Percentiles rank a stretch among this genome's conserved stretches.
phyloP scores from a whole-genome alignment of 805 yeast genomes.

The Suhomyces tanzawaensis region DNA sequence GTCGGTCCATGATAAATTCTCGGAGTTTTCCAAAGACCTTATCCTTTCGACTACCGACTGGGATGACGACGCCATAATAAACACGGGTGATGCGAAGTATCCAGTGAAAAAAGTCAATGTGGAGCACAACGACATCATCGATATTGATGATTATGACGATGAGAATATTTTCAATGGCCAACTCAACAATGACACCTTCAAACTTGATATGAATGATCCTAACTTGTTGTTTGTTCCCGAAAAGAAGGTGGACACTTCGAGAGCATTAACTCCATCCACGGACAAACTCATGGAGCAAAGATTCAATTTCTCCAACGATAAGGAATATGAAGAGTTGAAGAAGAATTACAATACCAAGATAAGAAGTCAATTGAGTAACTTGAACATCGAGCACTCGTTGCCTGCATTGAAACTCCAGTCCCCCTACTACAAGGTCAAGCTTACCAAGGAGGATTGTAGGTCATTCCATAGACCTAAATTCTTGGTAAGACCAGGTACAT shows the following conservation, averaged over 20 bases:
- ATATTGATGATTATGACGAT: slow-evolving; percentile 46
- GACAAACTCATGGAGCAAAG: slow-evolving; percentile 56
- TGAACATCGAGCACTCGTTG: slow-evolving; percentile 85
- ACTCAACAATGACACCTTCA: slow-evolving; percentile 39
- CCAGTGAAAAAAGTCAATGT: slow-evolving; percentile 16
- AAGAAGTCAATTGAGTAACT: slow-evolving; percentile 86
- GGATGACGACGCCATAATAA: slow-evolving; percentile 65
- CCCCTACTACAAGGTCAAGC: slow-evolving; percentile 82
- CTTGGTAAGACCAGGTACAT: slow-evolving; percentile 72
- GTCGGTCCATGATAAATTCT: slow-evolving; percentile 36
- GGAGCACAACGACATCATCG: slow-evolving; percentile 8
- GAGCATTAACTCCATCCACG: slow-evolving; percentile 48
- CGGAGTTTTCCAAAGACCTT: slow-evolving; percentile 50
- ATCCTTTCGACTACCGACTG: slow-evolving; percentile 73
- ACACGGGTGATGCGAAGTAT: slow-evolving; percentile 36
- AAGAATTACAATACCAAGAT: slow-evolving; percentile 88
- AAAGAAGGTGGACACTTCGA: slow-evolving; percentile 18
- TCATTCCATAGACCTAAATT: slow-evolving; percentile 79
- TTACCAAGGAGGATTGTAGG: slow-evolving; percentile 66
- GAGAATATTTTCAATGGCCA: slow-evolving; percentile 74
- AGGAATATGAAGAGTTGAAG: slow-evolving; percentile 75
- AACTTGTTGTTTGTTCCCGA: slow-evolving; percentile 64
- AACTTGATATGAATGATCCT: slow-evolving; percentile 82
- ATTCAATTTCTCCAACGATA: slow-evolving; percentile 86
- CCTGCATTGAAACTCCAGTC: slow-evolving; percentile 86